phyloP scores from a whole-genome alignment of 1,139 yeast species.

The Arxiozyma telluris region DNA sequence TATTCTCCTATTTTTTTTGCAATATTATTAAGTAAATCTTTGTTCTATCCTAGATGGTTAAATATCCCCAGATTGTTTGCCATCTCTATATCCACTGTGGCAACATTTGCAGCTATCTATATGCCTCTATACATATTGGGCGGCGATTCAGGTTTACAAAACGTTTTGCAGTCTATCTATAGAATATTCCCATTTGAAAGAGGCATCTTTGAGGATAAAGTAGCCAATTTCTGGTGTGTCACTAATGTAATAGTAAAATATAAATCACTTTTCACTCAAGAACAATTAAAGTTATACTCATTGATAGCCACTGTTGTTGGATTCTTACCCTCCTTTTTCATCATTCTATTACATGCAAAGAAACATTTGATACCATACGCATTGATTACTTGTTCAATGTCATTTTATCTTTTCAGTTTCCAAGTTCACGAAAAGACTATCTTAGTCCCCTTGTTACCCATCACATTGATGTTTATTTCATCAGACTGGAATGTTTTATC shows the following conservation, averaged over 20 bases:
- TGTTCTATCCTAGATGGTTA: constrained; percentile 29
- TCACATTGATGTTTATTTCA: constrained; percentile 55
- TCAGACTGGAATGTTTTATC: constrained; percentile 54
- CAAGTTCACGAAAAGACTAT: constrained; percentile 95
- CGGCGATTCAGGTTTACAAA: constrained; percentile 27
- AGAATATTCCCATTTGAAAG: constrained; percentile 88
- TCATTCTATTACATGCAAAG: constrained; percentile 45
- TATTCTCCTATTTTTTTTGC: constrained; percentile 85
- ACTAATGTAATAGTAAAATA: constrained; percentile 70
- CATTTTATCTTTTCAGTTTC: constrained; percentile 82
- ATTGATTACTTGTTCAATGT: constrained; percentile 74
- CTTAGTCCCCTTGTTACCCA: constrained; percentile 77
- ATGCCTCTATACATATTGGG: constrained; percentile 53
- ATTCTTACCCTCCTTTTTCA: constrained; percentile 55
- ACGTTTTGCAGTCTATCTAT: constrained; percentile 38
- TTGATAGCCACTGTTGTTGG: constrained; percentile 55
- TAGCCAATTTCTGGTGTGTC: constrained; percentile 96
- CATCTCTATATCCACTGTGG: constrained; percentile 55
- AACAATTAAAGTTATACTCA: constrained; percentile 55
- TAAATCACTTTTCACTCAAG: constrained; percentile 44
- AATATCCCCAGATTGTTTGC: constrained; percentile 44
- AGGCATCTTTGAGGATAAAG: constrained; percentile 97
- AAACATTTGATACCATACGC: constrained; percentile 58
- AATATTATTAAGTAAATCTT: constrained; percentile 37
- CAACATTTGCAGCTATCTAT: constrained; percentile 45